phyloP scores from a whole-genome alignment of 1,284 basidiomycete species.

The Puccinia coronata region DNA sequence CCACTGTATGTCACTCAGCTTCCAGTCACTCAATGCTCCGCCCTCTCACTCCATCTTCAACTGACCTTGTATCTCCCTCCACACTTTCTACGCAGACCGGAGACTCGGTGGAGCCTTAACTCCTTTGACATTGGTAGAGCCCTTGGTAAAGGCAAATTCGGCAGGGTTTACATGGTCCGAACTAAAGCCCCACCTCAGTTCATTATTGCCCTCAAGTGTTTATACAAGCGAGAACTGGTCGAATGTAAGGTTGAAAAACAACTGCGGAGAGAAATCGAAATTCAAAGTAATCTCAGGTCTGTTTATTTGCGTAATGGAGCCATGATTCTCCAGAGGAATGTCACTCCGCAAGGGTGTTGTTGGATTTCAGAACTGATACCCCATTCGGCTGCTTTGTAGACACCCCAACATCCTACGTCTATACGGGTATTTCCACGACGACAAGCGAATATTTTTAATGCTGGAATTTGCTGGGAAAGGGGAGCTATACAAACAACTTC shows the following conservation, averaged over 20 bases:
- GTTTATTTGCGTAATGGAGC: conserved; percentile 47
- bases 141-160: conserved; percentile 97
- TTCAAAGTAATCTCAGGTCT: conserved; percentile 85
- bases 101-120: conserved; percentile 71
- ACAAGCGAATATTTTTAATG: conserved; percentile 97
- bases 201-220: conserved; percentile 93
- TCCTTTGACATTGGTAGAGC: conserved; percentile 93
- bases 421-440: conserved; percentile 96
- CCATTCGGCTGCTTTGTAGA: conserved; percentile 58
- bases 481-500: conserved; percentile 92
- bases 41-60: background rate
- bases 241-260: conserved; percentile 86
- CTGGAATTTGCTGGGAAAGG: conserved; percentile 94
- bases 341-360: conserved; percentile 20
- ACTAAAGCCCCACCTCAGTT: conserved; percentile 83
- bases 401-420: conserved; percentile 93
- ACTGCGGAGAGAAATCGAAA: conserved; percentile 95
- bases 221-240: conserved; percentile 95
- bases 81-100: conserved; percentile 52
- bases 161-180: conserved; percentile 96
- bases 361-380: background rate
- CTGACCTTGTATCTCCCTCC: background rate
- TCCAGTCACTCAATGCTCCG: background rate
- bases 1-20: conserved; percentile 21
- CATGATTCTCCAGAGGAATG: background rate